Evolutionary conservation across 768 basidiomycete genomes (phyloP), one percentile per base, ranked within the genome.

Genomic region (Rhodosporidiobolus sp.): DNA sequence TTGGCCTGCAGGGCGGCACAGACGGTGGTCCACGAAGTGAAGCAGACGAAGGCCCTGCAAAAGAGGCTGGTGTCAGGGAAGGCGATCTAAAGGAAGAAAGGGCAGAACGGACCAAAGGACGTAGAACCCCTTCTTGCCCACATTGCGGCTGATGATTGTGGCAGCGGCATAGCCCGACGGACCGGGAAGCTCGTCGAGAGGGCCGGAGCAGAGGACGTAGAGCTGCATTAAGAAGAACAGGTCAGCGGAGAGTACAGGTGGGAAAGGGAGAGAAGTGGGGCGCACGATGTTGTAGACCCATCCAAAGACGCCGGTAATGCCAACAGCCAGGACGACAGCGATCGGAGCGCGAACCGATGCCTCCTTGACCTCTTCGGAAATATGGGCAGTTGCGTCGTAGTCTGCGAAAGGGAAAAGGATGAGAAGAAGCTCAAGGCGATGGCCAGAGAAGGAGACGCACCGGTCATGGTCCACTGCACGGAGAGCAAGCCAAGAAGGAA

Each of bases 211-310:
- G 16, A 93, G 83, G 30, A 93, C 85, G 35, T 92, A 80, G 8
- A 91, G 88, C 73, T 59, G 38, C 12, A 17, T 28, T 28, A 14
- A 32, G 54, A 32, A 19, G 19, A 32, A 12, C 20, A 30, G 28
- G 28, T 74, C 77, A 69, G 77, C 56, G 48, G 79, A 78, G 57
- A 77, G 79, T n/a, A n/a, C n/a, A n/a, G 16, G 78, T 76, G 72
- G 80, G 79, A 69, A 11, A n/a, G 12, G 10, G 26, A 54, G 4
- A 28, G 12, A n/a, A 6, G 52, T 14, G 26, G 11, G 5, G 17
- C 58, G 3, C 14, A 59, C 45, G 45, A 94, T 89, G 80, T 93
- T 94, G 69, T 92, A 84, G 22, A 93, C 77, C 91, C 91, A 94
- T 46, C 92, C 92, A 72, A 92, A 84, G 55, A 89, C 81, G 63